phyloP scores from a whole-genome alignment of 2,329 filamentous ascomycete genomes.

The Septoria linicola region DNA sequence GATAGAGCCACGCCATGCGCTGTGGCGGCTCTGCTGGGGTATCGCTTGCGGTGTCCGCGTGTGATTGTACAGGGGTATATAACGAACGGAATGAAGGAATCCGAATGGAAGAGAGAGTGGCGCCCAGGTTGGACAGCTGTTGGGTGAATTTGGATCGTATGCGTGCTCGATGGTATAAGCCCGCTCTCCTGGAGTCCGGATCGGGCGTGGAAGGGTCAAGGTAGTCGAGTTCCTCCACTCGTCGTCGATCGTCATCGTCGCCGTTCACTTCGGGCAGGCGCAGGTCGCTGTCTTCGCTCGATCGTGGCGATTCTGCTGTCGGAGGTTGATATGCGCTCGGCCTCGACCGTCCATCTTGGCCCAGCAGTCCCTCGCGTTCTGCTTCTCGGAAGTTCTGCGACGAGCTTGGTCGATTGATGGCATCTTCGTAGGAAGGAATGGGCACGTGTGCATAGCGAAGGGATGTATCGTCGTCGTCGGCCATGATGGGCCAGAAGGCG shows the following conservation, averaged over 20 bases:
- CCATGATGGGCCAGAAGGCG: too few species aligned
- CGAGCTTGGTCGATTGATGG: constrained; percentile 55
- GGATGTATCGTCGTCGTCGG: constrained; percentile 23
- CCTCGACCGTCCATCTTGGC: constrained; percentile 41
- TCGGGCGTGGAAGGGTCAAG: constrained; percentile 55
- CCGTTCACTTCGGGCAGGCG: constrained; percentile 55
- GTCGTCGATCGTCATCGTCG: constrained; percentile 60
- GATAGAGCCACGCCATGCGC: constrained; percentile 24
- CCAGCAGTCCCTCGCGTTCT: constrained; percentile 75
- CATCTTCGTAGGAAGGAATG: constrained; percentile 83
- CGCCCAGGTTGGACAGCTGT: constrained; percentile 55
- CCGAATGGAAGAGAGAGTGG: constrained; percentile 58
- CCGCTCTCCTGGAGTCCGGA: constrained; percentile 29
- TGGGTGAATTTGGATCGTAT: constrained; percentile 56
- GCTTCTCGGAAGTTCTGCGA: constrained; percentile 55
- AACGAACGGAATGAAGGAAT: constrained; percentile 51
- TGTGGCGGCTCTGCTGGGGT: constrained; percentile 14
- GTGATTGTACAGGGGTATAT: constrained; percentile 35
- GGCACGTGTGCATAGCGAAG: constrained; percentile 49
- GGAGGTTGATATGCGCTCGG: constrained; percentile 70
- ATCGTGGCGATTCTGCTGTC: constrained; percentile 77
- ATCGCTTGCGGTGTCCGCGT: constrained; percentile 17
- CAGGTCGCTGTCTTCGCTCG: constrained; percentile 54
- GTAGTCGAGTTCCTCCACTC: constrained; percentile 87
- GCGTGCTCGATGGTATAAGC: constrained; percentile 39